phyloP scores from a whole-genome alignment of 192 early-diverging fungal genomes.

The Coemansia asiatica region DNA sequence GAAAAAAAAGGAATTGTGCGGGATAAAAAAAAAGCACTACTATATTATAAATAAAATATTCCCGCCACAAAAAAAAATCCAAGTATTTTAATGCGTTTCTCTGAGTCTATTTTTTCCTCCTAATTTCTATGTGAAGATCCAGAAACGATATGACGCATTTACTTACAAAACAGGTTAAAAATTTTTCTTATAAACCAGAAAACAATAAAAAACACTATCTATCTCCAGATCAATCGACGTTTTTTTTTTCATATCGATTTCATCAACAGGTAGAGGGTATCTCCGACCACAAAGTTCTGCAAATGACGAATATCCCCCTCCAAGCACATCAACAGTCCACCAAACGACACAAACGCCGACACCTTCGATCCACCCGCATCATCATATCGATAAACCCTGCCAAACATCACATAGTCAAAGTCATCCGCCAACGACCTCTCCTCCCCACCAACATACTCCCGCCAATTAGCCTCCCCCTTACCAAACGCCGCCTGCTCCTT shows the following conservation, averaged over 20 bases:
- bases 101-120: neutral
- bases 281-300: conserved; percentile 80
- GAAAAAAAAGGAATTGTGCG: neutral
- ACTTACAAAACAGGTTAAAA: conserved; percentile 2
- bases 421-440: conserved; percentile 85
- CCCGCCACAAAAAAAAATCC: neutral
- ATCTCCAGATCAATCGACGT: neutral
- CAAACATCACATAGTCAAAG: conserved; percentile 99
- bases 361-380: conserved; percentile 70
- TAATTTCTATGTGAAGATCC: neutral
- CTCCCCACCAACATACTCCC: conserved; percentile 55
- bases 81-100: too few relatives aligned
- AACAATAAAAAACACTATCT: neutral
- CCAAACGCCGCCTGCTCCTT: conserved; percentile 41
- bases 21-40: neutral
- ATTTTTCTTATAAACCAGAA: neutral
- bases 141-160: conserved; percentile 4
- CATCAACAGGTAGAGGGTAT: conserved; percentile 90
- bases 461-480: conserved; percentile 56
- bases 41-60: neutral
- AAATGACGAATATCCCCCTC: conserved; percentile 82
- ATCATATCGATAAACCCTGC: conserved; percentile 94
- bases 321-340: conserved; percentile 88
- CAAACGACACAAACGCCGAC: conserved; percentile 87
- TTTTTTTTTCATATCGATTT: conserved; percentile 28